Evolutionary conservation across 495 filamentous ascomycete genomes (phyloP).

Genomic region (Aspergillus baeticus): DNA sequence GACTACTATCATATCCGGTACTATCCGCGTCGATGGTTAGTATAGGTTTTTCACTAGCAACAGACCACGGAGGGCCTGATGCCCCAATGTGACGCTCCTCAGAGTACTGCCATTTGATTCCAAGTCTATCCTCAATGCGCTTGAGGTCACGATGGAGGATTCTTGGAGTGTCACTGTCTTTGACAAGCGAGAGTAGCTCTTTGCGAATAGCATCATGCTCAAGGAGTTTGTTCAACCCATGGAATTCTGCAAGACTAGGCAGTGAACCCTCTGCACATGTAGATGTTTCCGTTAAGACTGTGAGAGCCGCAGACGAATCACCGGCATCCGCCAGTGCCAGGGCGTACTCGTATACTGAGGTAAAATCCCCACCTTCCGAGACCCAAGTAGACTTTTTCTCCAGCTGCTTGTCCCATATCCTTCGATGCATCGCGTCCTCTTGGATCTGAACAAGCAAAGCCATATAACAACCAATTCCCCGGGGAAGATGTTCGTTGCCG

Average conservation of each 20-base stretch:
- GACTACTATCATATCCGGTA: conserved; percentile 25
- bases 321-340: conserved; percentile 18
- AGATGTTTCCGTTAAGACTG: conserved; percentile 29
- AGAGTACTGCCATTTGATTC: conserved; percentile 25
- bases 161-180: conserved; percentile 17
- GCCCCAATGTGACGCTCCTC: conserved; percentile 18
- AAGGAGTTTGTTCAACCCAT: conserved; percentile 18
- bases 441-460: conserved; percentile 24
- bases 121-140: conserved; percentile 31
- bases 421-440: conserved; percentile 13
- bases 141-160: conserved; percentile 27
- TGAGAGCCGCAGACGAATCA: conserved; percentile 19
- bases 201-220: conserved; percentile 16
- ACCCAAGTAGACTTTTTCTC: background rate
- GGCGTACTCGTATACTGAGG: conserved; percentile 27
- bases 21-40: conserved; percentile 29
- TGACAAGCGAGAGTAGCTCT: conserved; percentile 23
- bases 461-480: conserved; percentile 17
- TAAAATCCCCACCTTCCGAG: conserved; percentile 4
- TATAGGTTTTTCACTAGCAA: conserved; percentile 24
- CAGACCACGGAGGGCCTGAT: conserved; percentile 12
- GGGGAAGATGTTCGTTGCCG: background rate
- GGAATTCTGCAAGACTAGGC: conserved; percentile 25
- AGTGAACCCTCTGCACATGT: conserved; percentile 20
- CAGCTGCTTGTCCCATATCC: conserved; percentile 25